Evolutionary conservation across 225 moss, liverwort and hornwort genomes (phyloP), one percentile per base, ranked within the genome.

Genomic region (Sphagnum tenellum): DNA sequence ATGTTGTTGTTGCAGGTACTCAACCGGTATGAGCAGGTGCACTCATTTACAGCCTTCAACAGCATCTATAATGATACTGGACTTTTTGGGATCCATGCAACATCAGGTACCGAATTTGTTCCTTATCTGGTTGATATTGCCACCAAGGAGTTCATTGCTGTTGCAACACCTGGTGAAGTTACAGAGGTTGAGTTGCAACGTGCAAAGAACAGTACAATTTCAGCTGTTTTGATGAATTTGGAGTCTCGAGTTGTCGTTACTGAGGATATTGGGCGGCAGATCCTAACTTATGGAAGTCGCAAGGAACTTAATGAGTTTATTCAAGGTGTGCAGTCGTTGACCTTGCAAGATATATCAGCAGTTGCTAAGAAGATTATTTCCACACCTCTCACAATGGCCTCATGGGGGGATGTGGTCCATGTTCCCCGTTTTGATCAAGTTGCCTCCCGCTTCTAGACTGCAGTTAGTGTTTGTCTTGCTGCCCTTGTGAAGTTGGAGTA

Each of bases 11-110:
- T 74, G 48, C 73, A 79, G 49, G 82, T 84, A 49, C 57, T 84
- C 61, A 84, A 77, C 67, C 79, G 77, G 67, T 84, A 79, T 50
- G 77, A 80, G 57, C 69, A 84, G 63, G 83, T 84, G 56, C 77
- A 84, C 12, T 84, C 83, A n/a, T 84, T 79, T 57, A 84, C 79
- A 2, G 83, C 83, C 14, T 84, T 84, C 74, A 84, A 77, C 69
- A 79, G 79, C 64, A 76, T 84, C 53, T 84, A 80, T 66, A 84
- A 84, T 56, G 83, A 84, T 45, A 77, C 76, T 46, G 80, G 83
- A 48, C 77, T 84, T 47, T 80, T 84, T 55, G 79, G 83, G 58
- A 80, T 84, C 63, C 83, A 84, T 67, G 83, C 62, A 9, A 84
- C 79, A 61, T 79, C 83, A 73, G 78, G 74, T 6, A 67, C 83